Base-by-base conservation (phyloP, 371 early-diverging fungal species). In the Blakeslea trispora region DNA sequence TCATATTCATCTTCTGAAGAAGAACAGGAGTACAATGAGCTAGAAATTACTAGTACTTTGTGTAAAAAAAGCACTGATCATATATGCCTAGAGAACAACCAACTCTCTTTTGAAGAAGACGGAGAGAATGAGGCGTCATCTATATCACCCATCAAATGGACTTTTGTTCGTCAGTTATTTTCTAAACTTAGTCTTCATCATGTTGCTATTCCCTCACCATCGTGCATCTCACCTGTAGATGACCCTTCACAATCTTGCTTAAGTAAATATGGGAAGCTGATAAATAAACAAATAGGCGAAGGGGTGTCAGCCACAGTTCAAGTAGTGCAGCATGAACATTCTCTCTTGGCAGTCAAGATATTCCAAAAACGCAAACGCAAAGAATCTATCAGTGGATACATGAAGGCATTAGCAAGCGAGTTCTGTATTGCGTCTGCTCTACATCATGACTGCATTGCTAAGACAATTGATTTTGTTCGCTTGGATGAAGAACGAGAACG, bases 351-450 rank as follows among this genome's bases (percentile, higher is more conserved):
- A 15, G 74, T 74, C 46, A 77, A 77, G 21, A 58, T 59, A 34
- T 77, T 74, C 43, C 68, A 64, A 15, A 74, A 68, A 50, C 48
- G 56, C 13, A 69, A 69, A 45, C 55, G 68, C 59, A 61, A 64
- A 31, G 72, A 72, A 14, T 53, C 41, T 17, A 37, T 58, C 21
- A 45, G 53, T 10, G 58, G 59, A 1, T 72, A 74, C 44, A 68
- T 69, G 39, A 74, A 77, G 28, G 66, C 68, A n/a, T 43, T 77
- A 54, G 68, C 65, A n/a, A 63, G 67, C 31, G 77, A 77, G 44
- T 77, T 72, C 31, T 64, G 60, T 11, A 55, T 64, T 24, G 28
- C 59, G 7, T 64, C 55, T 17, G 55, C 60, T 2, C 21, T 75
- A 57, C 43, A 74, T 53, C 63, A 69, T 60, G 35, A 60, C 60